Evolutionary conservation across 768 basidiomycete species (phyloP), one percentile per base, ranked within the genome.

Genomic region (Panellus pusillus): DNA sequence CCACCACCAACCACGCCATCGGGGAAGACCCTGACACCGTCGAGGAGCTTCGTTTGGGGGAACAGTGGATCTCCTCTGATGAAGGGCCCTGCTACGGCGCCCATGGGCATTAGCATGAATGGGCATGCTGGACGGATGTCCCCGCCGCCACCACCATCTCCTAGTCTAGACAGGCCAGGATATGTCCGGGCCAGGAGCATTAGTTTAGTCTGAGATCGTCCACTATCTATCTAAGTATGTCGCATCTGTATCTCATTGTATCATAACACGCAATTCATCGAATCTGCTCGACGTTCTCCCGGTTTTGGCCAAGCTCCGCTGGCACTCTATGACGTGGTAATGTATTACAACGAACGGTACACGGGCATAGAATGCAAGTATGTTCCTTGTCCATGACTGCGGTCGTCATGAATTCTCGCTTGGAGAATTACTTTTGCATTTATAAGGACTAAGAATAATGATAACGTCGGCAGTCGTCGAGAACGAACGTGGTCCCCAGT

Each of bases 111-210:
- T n/a, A n/a, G n/a, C n/a, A n/a, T 18, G 29, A 50, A 42, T 17
- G 53, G 32, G 17, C 44, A 18, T 40, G 37, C 4, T 32, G 54
- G 52, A n/a, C 20, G 36, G 18, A 42, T 19, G 31, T 40, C 14
- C 19, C 45, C 45, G 19, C 41, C 42, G 24, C 28, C 44, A 35
- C 44, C 50, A 36, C 54, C 58, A 19, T 43, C 40, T 35, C 56
- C 50, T 9, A 35, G 18, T 38, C 4, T 32, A 47, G 50, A 55
- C 14, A 15, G 54, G 29, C 54, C 58, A 9, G 8, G 11, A 9
- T 60, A 60, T 50, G 50, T 46, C 46, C 46, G 58, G 8, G 54
- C 41, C 17, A 47, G 58, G 39, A 60, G 58, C 28, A 11, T 53
- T 9, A 60, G 58, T 29, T 46, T 55, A 18, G 14, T 41, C 18